A percentile compares a stretch with the other conserved stretches of the same genome.
Evolutionary conservation across 257 asterid genomes (phyloP).

Genomic region (Thymus mandschuricus): DNA sequence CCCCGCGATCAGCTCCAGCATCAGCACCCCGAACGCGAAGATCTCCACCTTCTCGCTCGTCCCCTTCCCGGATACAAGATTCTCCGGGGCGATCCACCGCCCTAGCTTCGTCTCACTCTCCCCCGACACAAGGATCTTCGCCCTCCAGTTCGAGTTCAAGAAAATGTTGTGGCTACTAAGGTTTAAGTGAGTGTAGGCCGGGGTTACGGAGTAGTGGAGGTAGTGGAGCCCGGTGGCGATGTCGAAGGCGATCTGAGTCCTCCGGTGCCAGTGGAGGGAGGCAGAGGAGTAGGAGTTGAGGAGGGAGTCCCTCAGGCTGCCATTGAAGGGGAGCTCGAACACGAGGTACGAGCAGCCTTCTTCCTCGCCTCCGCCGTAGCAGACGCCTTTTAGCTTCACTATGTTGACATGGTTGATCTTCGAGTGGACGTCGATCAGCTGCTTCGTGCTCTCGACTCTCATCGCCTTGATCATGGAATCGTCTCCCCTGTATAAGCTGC

Average conservation of each 20-base stretch:
- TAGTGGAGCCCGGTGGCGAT: conserved; percentile 70
- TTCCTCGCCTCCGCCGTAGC: conserved; percentile 48
- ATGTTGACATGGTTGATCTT: conserved; percentile 74
- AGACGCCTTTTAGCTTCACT: conserved; percentile 65
- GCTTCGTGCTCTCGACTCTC: conserved; percentile 48
- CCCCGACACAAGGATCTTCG: conserved; percentile 55
- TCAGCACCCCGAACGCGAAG: conserved; percentile 62
- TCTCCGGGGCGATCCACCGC: conserved; percentile 38
- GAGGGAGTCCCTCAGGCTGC: conserved; percentile 60
- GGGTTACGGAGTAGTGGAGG: conserved; percentile 62
- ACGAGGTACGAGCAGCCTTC: conserved; percentile 51
- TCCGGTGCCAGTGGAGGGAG: conserved; percentile 50
- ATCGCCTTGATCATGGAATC: conserved; percentile 55
- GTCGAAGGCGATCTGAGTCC: conserved; percentile 75
- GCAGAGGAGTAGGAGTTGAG: conserved; percentile 31
- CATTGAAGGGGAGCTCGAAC: conserved; percentile 63
- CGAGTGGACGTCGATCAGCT: conserved; percentile 63
- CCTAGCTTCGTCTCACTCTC: conserved; percentile 9
- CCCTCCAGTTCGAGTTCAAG: conserved; percentile 69
- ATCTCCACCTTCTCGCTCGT: conserved; percentile 40
- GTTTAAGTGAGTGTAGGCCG: conserved; percentile 49
- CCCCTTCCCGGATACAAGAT: conserved; percentile 17
- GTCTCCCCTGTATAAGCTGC: conserved; percentile 48
- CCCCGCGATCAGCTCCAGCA: conserved; percentile 65
- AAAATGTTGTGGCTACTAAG: conserved; percentile 49